Conservation (phyloP, 2,329 filamentous ascomycete genomes). For the Teratosphaeria nubilosa region DNA sequence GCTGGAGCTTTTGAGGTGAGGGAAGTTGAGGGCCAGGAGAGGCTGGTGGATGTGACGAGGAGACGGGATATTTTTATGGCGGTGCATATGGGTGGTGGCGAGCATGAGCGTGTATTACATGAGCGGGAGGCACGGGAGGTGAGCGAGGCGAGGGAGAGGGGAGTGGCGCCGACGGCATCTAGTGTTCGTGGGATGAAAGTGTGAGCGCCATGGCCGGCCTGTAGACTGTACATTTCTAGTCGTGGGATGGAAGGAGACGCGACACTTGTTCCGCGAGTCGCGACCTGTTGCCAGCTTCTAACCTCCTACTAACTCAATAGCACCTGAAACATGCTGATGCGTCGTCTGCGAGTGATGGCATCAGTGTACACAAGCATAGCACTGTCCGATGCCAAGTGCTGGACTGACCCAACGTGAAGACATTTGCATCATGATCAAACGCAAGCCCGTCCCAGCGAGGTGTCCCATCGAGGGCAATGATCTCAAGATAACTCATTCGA, state of each 20-base stretch:
- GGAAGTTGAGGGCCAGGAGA: slow-evolving; percentile 6
- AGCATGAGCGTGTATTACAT: background rate
- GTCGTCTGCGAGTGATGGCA: background rate
- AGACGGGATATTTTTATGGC: slow-evolving; percentile 1
- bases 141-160: background rate
- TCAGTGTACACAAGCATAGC: background rate
- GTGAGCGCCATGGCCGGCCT: background rate
- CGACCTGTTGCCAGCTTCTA: background rate
- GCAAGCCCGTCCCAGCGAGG: background rate
- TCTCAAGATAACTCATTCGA: background rate
- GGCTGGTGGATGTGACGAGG: slow-evolving; percentile 5
- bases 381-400: background rate
- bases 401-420: too few relatives aligned
- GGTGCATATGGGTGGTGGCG: background rate
- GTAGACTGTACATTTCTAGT: background rate
- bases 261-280: background rate
- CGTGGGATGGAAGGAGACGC: background rate
- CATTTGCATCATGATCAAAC: background rate
- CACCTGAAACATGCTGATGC: background rate
- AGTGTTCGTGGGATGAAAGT: background rate
- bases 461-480: background rate
- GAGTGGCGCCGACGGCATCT: background rate
- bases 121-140: background rate
- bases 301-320: background rate
- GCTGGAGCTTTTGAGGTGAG: slow-evolving; percentile 5